phyloP scores from a whole-genome alignment of 257 asterid genomes.

The Lycium barbarum region DNA sequence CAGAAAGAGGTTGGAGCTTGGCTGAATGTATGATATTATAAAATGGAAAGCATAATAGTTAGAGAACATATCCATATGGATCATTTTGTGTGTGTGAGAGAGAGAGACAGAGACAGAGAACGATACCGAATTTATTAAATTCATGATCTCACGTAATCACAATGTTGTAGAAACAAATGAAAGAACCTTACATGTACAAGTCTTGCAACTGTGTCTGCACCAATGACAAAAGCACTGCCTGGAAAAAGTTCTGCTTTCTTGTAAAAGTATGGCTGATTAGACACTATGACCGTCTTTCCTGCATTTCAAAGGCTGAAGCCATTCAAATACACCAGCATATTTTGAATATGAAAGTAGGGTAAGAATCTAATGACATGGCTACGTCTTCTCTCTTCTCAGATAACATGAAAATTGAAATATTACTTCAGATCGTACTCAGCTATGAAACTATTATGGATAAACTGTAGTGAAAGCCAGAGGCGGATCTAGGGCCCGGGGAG shows the following conservation, averaged over 20 bases:
- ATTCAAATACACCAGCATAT: background rate
- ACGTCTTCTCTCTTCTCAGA: background rate
- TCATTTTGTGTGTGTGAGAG: background rate
- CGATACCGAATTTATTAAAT: background rate
- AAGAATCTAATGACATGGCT: background rate
- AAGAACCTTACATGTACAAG: slow-evolving; percentile 74
- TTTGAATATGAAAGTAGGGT: background rate
- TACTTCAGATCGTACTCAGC: background rate
- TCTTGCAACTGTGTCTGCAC: slow-evolving; percentile 90
- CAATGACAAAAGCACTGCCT: slow-evolving; percentile 92
- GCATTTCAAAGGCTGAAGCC: slow-evolving; percentile 39
- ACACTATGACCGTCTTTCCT: slow-evolving; percentile 87
- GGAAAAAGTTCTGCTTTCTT: slow-evolving; percentile 95
- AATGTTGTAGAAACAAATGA: background rate
- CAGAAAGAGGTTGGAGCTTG: background rate
- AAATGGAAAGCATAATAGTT: background rate
- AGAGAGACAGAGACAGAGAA: background rate
- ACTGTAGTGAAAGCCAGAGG: background rate
- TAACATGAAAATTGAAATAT: background rate
- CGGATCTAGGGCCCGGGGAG: too few species aligned
- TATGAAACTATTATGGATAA: background rate
- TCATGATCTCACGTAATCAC: background rate
- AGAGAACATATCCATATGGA: background rate
- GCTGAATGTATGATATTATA: background rate
- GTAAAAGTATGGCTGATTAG: slow-evolving; percentile 96